Conservation (phyloP, 2,329 filamentous ascomycete species). For the Aureobasidium sp. region DNA sequence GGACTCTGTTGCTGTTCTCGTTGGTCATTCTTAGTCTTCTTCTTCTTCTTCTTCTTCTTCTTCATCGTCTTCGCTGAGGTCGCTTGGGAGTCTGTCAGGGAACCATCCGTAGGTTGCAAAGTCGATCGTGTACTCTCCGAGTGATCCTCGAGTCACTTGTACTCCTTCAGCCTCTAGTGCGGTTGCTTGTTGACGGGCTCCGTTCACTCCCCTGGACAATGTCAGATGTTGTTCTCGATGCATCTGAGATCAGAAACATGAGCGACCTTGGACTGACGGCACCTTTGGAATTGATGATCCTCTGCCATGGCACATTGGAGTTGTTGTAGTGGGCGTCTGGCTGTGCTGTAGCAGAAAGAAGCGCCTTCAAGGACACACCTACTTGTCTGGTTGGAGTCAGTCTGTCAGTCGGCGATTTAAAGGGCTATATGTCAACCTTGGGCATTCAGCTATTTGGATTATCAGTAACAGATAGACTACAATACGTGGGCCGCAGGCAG, state of each 20-base stretch:
- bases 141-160: slow-evolving; percentile 34
- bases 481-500: neutral
- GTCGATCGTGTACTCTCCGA: slow-evolving; percentile 42
- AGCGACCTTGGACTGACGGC: slow-evolving; percentile 71
- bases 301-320: slow-evolving; percentile 84
- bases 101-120: slow-evolving; percentile 43
- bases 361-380: slow-evolving; percentile 80
- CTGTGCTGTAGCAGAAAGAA: slow-evolving; percentile 45
- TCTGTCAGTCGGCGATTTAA: too few relatives aligned
- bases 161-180: slow-evolving; percentile 40
- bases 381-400: slow-evolving; percentile 54
- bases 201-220: slow-evolving; percentile 29
- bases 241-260: slow-evolving; percentile 8
- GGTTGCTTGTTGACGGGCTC: slow-evolving; percentile 39
- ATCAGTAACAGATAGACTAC: neutral
- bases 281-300: slow-evolving; percentile 82
- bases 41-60: slow-evolving; percentile 5
- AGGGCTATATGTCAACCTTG: slow-evolving; percentile 28
- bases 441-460: slow-evolving; percentile 35
- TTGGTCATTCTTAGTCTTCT: neutral
- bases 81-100: slow-evolving; percentile 27
- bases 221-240: neutral
- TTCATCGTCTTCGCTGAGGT: slow-evolving; percentile 15
- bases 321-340: slow-evolving; percentile 53
- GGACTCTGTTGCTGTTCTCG: neutral